These are phyloP conservation scores for Syzygium aromaticum DNA, from an alignment of 345 rosid species.

Conservation along the genomic window DNA sequence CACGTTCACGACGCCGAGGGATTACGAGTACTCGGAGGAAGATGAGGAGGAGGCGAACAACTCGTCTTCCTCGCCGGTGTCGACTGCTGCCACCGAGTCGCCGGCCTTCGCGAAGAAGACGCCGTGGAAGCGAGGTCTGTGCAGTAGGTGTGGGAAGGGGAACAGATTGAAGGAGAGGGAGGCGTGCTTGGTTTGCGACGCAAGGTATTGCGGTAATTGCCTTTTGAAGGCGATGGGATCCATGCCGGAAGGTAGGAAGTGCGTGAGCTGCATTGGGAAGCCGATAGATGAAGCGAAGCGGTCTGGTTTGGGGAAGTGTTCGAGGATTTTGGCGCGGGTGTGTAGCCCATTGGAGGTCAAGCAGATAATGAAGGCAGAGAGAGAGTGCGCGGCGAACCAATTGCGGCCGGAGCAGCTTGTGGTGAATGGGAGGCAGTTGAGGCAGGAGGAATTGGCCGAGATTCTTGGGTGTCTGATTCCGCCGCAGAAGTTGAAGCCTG, in stretches of 20 bases:
- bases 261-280: constrained; percentile 46
- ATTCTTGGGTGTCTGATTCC: constrained; percentile 26
- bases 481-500: constrained; percentile 42
- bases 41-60: constrained; percentile 1
- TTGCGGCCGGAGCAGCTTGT: constrained; percentile 50
- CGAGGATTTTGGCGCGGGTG: constrained; percentile 31
- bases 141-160: constrained; percentile 41
- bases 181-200: constrained; percentile 50
- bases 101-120: constrained; percentile 3
- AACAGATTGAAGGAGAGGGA: constrained; percentile 36
- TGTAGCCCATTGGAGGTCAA: constrained; percentile 42
- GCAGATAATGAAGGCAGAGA: constrained; percentile 63
- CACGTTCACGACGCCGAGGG: constrained; percentile 24
- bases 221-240: constrained; percentile 66
- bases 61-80: constrained; percentile 12
- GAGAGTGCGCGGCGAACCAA: constrained; percentile 50
- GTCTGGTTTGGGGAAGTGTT: constrained; percentile 33
- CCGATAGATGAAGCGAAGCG: constrained; percentile 46
- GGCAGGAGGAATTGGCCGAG: constrained; percentile 43
- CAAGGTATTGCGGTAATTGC: constrained; percentile 50
- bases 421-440: constrained; percentile 45
- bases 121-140: constrained; percentile 18
- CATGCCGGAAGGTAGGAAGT: constrained; percentile 73
- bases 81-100: constrained; percentile 1
- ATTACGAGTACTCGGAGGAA: constrained; percentile 19